Base-by-base conservation (phyloP, 2,329 filamentous ascomycete genomes). In the Trichoderma harzianum region DNA sequence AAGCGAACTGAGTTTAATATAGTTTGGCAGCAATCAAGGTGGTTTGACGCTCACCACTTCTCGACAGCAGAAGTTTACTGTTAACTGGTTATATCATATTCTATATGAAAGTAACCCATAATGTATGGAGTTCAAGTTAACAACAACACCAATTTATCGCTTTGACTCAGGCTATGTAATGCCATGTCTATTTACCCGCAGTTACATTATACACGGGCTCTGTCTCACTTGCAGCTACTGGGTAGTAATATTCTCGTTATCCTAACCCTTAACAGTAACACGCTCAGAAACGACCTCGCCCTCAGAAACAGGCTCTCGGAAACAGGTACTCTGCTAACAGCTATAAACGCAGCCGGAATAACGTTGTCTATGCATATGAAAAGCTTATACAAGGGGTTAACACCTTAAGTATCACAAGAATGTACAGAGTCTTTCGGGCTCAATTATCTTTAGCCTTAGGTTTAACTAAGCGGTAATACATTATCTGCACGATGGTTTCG, bases 381-480 rank as follows among this genome's bases (percentile, higher is more conserved):
- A 51, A 51, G n/a, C 43, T 7, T 24, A 51, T 14, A 12, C 43
- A 10, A 18, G 16, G 3, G 7, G 3, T 18, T 3, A 18, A 18
- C 3, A 8, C 16, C 1, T 18, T 18, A 18, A 39, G 36, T 43
- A 43, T 2, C 7, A 43, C 18, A 43, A 8, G 7, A 43, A 43
- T 43, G 18, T 43, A 43, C 7, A 7, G 39, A 10, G 16, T 10
- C 16, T 10, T 10, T 43, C 7, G 3, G 18, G 16, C 18, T 43
- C 39, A 8, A n/a, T 10, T 10, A 43, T n/a, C 16, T 43, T 43
- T 43, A 7, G 16, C n/a, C 18, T 43, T 18, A 7, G 36, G 7
- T n/a, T 43, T 16, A 3, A 18, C 1, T 2, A 43, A 43, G 3
- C 10, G 16, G 0, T 8, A 4, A 7, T 1, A 18, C 1, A 18